These are phyloP conservation scores for Solanum hybrid DNA, from an alignment of 305 asterid genomes.

Conservation along the genomic window DNA sequence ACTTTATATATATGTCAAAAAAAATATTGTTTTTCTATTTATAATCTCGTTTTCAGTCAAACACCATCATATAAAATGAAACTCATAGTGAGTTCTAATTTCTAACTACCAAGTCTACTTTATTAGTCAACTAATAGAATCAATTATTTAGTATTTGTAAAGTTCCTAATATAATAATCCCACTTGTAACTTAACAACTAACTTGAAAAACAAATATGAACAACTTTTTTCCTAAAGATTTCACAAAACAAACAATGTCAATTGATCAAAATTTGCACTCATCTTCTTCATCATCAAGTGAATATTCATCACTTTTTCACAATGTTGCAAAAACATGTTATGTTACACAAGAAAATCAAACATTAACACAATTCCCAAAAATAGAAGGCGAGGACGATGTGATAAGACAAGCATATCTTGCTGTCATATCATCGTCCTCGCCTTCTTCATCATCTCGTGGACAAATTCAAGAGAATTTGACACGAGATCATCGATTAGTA, in stretches of 20 bases:
- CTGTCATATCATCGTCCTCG: slow-evolving; percentile 24
- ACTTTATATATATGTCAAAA: too few relatives aligned
- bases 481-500: not conserved
- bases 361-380: slow-evolving; percentile 20
- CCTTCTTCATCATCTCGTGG: slow-evolving; percentile 14
- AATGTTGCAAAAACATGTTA: not conserved
- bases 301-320: not conserved
- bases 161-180: not conserved
- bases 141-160: not conserved
- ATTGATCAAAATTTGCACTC: not conserved
- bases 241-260: slow-evolving; percentile 10
- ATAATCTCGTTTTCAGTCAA: not conserved
- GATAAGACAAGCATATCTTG: slow-evolving; percentile 48
- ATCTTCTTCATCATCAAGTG: not conserved
- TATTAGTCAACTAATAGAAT: not conserved
- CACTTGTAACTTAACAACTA: not conserved
- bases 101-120: not conserved
- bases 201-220: slow-evolving; percentile 34
- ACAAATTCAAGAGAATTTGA: slow-evolving; percentile 5
- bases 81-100: not conserved
- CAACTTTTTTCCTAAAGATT: slow-evolving; percentile 22
- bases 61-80: not conserved
- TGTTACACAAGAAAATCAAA: not conserved
- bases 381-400: slow-evolving; percentile 47
- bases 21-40: not conserved